Conservation (phyloP, 345 rosid genomes). For the Theobroma cacao region DNA sequence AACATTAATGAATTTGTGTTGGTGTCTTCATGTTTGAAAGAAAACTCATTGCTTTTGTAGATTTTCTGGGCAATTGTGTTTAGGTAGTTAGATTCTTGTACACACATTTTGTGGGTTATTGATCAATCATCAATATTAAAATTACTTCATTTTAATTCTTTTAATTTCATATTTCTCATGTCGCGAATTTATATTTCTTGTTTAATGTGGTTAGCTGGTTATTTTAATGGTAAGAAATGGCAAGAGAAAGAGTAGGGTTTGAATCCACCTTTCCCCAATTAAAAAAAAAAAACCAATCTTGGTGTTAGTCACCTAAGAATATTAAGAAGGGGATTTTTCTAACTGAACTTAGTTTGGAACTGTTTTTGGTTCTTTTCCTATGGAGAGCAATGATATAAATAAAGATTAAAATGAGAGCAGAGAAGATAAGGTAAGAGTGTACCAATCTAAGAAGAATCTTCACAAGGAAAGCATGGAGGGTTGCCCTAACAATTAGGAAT, state of each 20-base stretch:
- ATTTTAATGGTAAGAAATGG: not conserved
- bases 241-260: no score
- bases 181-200: not conserved
- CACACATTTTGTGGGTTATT: slow-evolving; percentile 17
- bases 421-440: not conserved
- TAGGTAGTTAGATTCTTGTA: slow-evolving; percentile 10
- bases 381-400: not conserved
- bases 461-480: not conserved
- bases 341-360: not conserved
- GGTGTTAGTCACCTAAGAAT: not conserved
- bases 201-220: not conserved
- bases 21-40: slow-evolving; percentile 4
- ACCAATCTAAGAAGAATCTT: not conserved
- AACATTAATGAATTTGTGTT: not conserved
- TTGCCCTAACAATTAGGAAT: not conserved
- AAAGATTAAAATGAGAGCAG: not conserved
- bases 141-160: slow-evolving; percentile 20
- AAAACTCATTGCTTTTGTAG: slow-evolving; percentile 4
- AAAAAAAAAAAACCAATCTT: no score
- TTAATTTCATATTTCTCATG: not conserved
- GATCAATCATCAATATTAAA: slow-evolving; percentile 30
- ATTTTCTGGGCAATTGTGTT: not conserved
- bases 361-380: not conserved
- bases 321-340: not conserved
- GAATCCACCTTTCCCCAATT: no score